Percentiles rank a stretch among this genome's conserved stretches.
Conservation (phyloP, 2,329 filamentous ascomycete species). For the Botrytis tulipae region DNA sequence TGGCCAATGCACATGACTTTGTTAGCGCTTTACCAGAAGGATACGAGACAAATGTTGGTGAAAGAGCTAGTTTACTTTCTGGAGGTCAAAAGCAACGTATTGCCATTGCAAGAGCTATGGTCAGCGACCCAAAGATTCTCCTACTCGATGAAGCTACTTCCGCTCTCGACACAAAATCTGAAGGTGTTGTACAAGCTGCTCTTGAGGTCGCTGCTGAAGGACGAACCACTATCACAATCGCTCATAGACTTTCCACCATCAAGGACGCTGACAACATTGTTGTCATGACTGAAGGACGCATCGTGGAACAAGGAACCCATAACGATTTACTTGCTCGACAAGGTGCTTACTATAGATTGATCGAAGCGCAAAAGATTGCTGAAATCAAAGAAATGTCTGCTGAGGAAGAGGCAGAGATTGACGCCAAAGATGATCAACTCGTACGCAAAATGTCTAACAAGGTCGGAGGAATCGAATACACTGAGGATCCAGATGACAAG, state of each 20-base stretch:
- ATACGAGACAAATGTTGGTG: conserved; percentile 93
- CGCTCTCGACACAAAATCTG: conserved; percentile 89
- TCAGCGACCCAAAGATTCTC: conserved; percentile 87
- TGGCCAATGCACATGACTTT: conserved; percentile 94
- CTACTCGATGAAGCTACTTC: conserved; percentile 94
- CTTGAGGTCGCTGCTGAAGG: conserved; percentile 82
- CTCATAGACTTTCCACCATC: conserved; percentile 92
- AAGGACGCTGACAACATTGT: conserved; percentile 94
- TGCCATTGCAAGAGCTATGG: conserved; percentile 86
- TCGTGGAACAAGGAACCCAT: conserved; percentile 90
- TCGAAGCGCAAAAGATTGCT: conserved; percentile 82
- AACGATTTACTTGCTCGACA: conserved; percentile 68
- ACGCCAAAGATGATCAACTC: conserved; percentile 51
- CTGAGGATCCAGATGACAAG: conserved; percentile 60
- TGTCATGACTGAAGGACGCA: conserved; percentile 81
- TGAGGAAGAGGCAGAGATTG: conserved; percentile 51
- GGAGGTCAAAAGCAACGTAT: conserved; percentile 97
- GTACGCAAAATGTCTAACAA: conserved; percentile 48
- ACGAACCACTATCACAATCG: conserved; percentile 93
- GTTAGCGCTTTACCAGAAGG: conserved; percentile 77
- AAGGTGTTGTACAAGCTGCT: conserved; percentile 90
- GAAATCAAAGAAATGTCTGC: conserved; percentile 53
- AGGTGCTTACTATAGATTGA: conserved; percentile 78
- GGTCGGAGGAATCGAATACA: conserved; percentile 42
- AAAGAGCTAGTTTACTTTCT: conserved; percentile 86